Percentiles rank a stretch among this genome's conserved stretches.
phyloP scores from a whole-genome alignment of 176 grass and related monocot species.

The Cenchrus purpureus region DNA sequence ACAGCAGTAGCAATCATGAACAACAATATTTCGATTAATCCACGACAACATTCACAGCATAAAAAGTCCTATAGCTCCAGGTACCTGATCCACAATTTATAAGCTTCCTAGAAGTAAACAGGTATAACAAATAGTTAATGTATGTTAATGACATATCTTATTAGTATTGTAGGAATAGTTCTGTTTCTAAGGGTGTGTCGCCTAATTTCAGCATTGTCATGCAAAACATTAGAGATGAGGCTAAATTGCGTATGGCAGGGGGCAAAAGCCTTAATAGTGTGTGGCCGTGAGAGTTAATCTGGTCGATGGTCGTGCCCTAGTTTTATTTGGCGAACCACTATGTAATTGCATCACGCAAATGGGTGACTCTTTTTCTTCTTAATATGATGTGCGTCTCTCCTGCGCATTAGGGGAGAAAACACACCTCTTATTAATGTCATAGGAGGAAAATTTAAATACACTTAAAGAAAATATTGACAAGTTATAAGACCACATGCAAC shows the following conservation, averaged over 20 bases:
- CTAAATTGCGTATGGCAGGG: background rate
- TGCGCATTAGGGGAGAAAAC: background rate
- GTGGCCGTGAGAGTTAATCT: background rate
- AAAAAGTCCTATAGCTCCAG: background rate
- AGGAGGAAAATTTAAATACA: background rate
- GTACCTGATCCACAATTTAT: background rate
- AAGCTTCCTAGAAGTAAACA: slow-evolving; percentile 14
- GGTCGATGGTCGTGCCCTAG: background rate
- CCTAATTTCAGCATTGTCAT: slow-evolving; percentile 3
- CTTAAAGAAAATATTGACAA: background rate
- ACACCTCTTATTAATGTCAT: background rate
- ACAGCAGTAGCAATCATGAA: slow-evolving; percentile 16
- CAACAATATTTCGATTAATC: slow-evolving; percentile 12
- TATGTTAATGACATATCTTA: background rate
- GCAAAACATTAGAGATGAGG: background rate
- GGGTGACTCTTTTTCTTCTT: background rate
- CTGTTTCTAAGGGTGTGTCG: background rate
- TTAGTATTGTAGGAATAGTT: background rate
- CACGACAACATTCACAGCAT: slow-evolving; percentile 24
- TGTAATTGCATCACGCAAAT: background rate
- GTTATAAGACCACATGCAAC: slow-evolving; percentile 3
- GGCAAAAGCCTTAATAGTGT: background rate
- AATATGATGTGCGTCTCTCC: background rate
- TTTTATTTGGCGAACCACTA: background rate
- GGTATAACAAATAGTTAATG: background rate